Percentiles rank a stretch among this genome's conserved stretches.
phyloP scores from a whole-genome alignment of 805 yeast genomes.

The Wickerhamomyces silvicola region DNA sequence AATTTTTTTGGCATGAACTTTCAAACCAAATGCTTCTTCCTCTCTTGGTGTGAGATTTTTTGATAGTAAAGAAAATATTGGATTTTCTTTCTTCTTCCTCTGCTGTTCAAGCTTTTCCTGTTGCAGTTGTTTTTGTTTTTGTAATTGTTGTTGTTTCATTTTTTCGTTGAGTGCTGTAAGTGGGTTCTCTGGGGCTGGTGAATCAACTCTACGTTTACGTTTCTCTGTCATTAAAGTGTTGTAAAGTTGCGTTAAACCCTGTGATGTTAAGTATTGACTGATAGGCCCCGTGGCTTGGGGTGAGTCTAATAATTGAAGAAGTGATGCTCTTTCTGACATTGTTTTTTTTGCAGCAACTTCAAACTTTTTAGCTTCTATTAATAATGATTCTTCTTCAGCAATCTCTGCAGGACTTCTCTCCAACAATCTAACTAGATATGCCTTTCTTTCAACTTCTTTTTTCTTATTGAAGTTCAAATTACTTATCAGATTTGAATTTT shows the following conservation, averaged over 20 bases:
- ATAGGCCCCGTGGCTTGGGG: constrained; percentile 75
- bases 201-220: constrained; percentile 41
- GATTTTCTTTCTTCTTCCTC: constrained; percentile 21
- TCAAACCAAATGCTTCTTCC: constrained; percentile 78
- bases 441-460: constrained; percentile 74
- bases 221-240: constrained; percentile 69
- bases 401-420: constrained; percentile 91
- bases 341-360: constrained; percentile 90
- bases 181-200: constrained; percentile 36
- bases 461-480: constrained; percentile 62
- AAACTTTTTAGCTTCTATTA: constrained; percentile 86
- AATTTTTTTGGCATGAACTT: constrained; percentile 67
- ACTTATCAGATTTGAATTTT: constrained; percentile 50
- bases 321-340: constrained; percentile 71
- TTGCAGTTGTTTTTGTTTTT: constrained; percentile 19
- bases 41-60: constrained; percentile 60
- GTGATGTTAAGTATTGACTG: constrained; percentile 73
- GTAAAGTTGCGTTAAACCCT: constrained; percentile 83
- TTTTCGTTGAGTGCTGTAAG: constrained; percentile 35
- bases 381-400: constrained; percentile 94
- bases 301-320: constrained; percentile 75
- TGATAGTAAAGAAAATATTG: constrained; percentile 29
- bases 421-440: constrained; percentile 67
- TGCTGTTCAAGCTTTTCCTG: constrained; percentile 18
- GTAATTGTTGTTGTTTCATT: constrained; percentile 22